These are phyloP conservation scores for Rhexocercosporidium sp. DNA, from an alignment of 2,329 filamentous ascomycete species.

Conservation along the genomic window DNA sequence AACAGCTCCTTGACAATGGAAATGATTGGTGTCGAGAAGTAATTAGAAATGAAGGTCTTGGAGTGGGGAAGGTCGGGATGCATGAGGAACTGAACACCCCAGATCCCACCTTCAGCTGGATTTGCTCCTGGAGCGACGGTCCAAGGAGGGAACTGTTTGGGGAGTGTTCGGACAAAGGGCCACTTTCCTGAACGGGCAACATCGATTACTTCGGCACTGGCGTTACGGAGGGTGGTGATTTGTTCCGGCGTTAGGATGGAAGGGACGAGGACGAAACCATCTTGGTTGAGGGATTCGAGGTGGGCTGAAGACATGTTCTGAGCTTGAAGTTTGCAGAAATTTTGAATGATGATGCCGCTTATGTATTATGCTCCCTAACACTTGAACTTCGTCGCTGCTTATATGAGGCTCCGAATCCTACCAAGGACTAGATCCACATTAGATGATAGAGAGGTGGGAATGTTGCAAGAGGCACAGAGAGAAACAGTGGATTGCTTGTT, in stretches of 20 bases:
- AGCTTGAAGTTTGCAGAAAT: background rate
- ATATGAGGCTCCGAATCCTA: slow-evolving; percentile 3
- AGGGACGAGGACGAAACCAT: slow-evolving; percentile 79
- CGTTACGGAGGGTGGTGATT: slow-evolving; percentile 63
- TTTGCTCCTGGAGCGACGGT: slow-evolving; percentile 46
- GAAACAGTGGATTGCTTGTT: background rate
- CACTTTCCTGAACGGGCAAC: slow-evolving; percentile 73
- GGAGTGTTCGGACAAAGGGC: slow-evolving; percentile 82
- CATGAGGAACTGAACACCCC: slow-evolving; percentile 87
- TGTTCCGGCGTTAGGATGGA: slow-evolving; percentile 62
- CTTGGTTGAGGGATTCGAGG: slow-evolving; percentile 57
- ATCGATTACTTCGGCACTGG: slow-evolving; percentile 60
- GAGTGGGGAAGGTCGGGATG: slow-evolving; percentile 72
- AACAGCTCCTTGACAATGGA: slow-evolving; percentile 69
- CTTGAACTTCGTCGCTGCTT: background rate
- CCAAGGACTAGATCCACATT: background rate
- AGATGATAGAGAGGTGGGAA: background rate
- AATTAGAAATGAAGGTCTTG: slow-evolving; percentile 66
- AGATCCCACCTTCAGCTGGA: slow-evolving; percentile 69
- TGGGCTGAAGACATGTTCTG: slow-evolving; percentile 30
- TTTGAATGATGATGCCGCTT: background rate
- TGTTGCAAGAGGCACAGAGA: slow-evolving; percentile 1
- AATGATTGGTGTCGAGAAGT: slow-evolving; percentile 73
- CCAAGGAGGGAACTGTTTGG: slow-evolving; percentile 93
- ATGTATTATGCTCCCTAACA: background rate